Percentiles rank a stretch among this genome's conserved stretches.
phyloP scores from a whole-genome alignment of 164 flowering plant species.

The Stephania cephalantha region DNA sequence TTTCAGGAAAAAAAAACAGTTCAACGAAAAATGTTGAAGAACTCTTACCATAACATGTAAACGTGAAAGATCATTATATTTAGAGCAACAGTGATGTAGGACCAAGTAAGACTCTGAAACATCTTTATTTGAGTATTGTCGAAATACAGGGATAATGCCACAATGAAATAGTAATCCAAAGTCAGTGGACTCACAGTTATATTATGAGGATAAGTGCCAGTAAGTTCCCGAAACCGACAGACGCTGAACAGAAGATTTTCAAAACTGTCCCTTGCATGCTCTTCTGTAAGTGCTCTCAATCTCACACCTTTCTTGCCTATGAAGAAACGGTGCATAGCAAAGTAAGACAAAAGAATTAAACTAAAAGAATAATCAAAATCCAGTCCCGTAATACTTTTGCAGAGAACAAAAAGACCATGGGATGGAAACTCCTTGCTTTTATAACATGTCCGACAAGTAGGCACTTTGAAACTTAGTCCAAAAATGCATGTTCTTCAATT shows the following conservation, averaged over 20 bases:
- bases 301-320: slow-evolving; percentile 67
- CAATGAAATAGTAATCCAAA: background rate
- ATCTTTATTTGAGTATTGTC: background rate
- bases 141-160: background rate
- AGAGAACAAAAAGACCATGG: background rate
- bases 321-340: background rate
- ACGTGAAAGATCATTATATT: too few species aligned
- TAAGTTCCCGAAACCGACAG: slow-evolving; percentile 93
- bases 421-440: background rate
- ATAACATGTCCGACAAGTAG: background rate
- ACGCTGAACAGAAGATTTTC: slow-evolving; percentile 97
- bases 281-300: slow-evolving; percentile 85
- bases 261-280: slow-evolving; percentile 97
- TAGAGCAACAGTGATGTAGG: too few species aligned
- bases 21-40: too few species aligned
- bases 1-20: too few species aligned
- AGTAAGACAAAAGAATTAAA: background rate
- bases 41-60: too few species aligned
- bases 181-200: slow-evolving; percentile 64
- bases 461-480: background rate
- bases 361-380: background rate
- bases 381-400: background rate
- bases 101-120: too few species aligned
- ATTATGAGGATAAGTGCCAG: slow-evolving; percentile 80
- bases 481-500: background rate